Percentiles rank a stretch among this genome's conserved stretches.
phyloP scores from a whole-genome alignment of 345 rosid genomes.

The Acer negundo region DNA sequence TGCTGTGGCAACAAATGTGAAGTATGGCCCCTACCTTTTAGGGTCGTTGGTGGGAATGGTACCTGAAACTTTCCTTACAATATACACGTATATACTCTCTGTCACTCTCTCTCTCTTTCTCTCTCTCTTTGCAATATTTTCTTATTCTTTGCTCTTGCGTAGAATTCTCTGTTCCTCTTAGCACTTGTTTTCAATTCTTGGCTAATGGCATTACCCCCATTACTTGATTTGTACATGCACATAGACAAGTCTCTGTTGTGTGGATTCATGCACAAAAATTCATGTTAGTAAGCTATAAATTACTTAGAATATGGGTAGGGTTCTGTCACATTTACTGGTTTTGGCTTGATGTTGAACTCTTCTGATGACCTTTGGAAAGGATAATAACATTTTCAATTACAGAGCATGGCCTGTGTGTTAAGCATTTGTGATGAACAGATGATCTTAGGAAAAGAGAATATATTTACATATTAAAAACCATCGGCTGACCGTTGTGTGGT shows the following conservation, averaged over 20 bases:
- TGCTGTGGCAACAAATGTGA: constrained; percentile 86
- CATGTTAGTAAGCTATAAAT: no score
- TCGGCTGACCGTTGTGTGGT: neutral
- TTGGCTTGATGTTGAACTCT: no score
- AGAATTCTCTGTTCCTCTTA: neutral
- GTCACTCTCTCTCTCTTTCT: constrained; percentile 15
- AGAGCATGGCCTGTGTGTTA: no score
- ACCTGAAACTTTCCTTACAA: constrained; percentile 85
- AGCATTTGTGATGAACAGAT: no score
- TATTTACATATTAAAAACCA: neutral
- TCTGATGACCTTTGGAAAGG: no score
- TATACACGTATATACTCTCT: constrained; percentile 74
- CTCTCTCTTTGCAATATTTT: constrained; percentile 6
- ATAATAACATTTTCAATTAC: no score
- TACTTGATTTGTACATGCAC: neutral
- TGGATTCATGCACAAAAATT: no score
- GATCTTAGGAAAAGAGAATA: no score
- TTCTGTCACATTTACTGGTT: no score
- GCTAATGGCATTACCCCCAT: neutral
- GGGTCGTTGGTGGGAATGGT: constrained; percentile 90
- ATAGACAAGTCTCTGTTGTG: no score
- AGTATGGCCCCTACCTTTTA: constrained; percentile 78
- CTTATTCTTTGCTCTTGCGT: neutral
- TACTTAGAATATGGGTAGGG: no score
- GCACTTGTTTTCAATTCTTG: neutral